Evolutionary conservation across 2,329 filamentous ascomycete species (phyloP).

Genomic region (Elsinoe ampelina): DNA sequence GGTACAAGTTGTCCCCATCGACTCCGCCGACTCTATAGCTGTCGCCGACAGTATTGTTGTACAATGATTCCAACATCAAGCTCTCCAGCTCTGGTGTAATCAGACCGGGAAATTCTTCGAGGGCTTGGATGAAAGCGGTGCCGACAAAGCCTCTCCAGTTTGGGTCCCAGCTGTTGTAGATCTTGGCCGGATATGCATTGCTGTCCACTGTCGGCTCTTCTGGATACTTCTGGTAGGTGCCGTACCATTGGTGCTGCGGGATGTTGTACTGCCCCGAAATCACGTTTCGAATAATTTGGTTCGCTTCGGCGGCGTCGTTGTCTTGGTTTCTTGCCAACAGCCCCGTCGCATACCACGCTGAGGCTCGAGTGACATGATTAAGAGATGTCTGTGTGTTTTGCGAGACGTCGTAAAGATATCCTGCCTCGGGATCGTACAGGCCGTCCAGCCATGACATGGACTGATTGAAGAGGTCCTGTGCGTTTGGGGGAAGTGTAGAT

Average conservation of each 20-base stretch:
- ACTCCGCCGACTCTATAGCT: slow-evolving; percentile 53
- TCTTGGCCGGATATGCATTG: slow-evolving; percentile 38
- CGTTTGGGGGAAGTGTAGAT: slow-evolving; percentile 5
- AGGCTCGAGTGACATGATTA: slow-evolving; percentile 48
- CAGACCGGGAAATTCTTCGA: slow-evolving; percentile 49
- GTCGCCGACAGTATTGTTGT: slow-evolving; percentile 50
- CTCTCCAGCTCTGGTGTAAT: slow-evolving; percentile 31
- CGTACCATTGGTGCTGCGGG: slow-evolving; percentile 45
- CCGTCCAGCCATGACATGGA: slow-evolving; percentile 49
- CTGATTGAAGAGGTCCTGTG: slow-evolving; percentile 29
- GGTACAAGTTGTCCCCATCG: slow-evolving; percentile 53
- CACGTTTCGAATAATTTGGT: slow-evolving; percentile 46
- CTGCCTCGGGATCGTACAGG: slow-evolving; percentile 44
- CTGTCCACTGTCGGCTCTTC: slow-evolving; percentile 51
- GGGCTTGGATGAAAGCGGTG: slow-evolving; percentile 48
- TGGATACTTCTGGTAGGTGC: slow-evolving; percentile 45
- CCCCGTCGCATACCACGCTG: slow-evolving; percentile 51
- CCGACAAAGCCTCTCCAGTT: slow-evolving; percentile 58
- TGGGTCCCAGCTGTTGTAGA: slow-evolving; percentile 53
- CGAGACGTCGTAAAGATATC: slow-evolving; percentile 45
- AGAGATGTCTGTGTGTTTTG: slow-evolving; percentile 35
- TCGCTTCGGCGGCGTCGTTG: slow-evolving; percentile 42
- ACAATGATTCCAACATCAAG: slow-evolving; percentile 45
- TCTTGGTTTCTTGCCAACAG: slow-evolving; percentile 47
- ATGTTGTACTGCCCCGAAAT: slow-evolving; percentile 46